These are phyloP conservation scores for Emergomyces orientalis DNA, from an alignment of 2,329 filamentous ascomycete species.

Conservation along the genomic window DNA sequence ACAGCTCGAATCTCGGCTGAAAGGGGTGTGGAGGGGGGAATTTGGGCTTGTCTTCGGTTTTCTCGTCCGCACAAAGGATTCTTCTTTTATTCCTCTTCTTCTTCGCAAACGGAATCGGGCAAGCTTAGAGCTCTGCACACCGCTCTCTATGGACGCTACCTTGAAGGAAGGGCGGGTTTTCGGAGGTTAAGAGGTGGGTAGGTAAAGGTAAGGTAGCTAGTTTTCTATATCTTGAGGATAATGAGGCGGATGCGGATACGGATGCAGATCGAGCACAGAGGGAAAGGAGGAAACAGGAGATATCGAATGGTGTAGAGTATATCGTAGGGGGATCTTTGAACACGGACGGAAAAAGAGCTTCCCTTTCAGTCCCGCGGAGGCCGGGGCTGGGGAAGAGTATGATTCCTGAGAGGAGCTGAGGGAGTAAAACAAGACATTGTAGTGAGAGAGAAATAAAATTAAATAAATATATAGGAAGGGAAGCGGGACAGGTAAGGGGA, in stretches of 20 bases:
- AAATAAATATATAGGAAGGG: conserved; percentile 3
- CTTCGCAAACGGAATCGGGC: background rate
- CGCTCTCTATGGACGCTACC: background rate
- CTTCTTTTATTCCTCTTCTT: background rate
- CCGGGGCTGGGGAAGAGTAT: conserved; percentile 30
- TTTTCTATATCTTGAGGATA: background rate
- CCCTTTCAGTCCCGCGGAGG: conserved; percentile 38
- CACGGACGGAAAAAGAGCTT: conserved; percentile 13
- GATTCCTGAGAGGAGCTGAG: conserved; percentile 24
- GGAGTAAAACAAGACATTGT: conserved; percentile 31
- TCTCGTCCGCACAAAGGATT: background rate
- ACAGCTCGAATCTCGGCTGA: conserved; percentile 18
- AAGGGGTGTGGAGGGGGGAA: background rate
- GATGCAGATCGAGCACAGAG: background rate
- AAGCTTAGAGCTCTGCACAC: background rate
- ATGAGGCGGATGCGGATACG: background rate
- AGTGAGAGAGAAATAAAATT: conserved; percentile 18
- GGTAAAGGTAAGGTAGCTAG: background rate
- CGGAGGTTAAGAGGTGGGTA: background rate
- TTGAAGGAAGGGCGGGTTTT: background rate
- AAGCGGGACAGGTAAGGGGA: conserved; percentile 1
- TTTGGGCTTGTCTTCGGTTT: too few relatives aligned
- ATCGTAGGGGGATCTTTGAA: background rate
- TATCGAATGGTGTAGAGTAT: conserved; percentile 11
- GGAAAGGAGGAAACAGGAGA: background rate